Percentiles rank a stretch among this genome's conserved stretches.
Evolutionary conservation across 768 basidiomycete genomes (phyloP).

Genomic region (Pulveroboletus ravenelii): DNA sequence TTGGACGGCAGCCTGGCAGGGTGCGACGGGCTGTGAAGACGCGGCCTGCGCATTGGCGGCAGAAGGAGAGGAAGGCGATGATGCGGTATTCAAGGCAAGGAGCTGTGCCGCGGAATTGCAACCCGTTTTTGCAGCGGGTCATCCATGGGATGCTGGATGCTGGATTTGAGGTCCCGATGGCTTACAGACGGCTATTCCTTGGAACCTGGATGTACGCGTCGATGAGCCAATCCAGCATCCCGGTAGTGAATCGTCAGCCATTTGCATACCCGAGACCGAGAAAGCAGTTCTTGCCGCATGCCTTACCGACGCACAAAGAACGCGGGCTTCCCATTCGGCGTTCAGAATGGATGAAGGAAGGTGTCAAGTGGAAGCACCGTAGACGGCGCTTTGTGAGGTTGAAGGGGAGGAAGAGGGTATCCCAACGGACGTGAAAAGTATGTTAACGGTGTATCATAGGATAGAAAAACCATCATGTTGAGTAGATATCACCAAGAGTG

Average conservation of each 20-base stretch:
- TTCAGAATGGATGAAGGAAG: conserved; percentile 20
- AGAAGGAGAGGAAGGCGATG: conserved; percentile 26
- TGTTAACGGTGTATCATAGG: conserved; percentile 23
- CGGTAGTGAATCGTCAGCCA: conserved; percentile 22
- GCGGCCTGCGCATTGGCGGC: conserved; percentile 27
- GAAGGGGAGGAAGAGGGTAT: not conserved
- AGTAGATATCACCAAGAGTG: conserved; percentile 6
- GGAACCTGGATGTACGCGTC: conserved; percentile 29
- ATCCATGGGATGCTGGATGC: conserved; percentile 35
- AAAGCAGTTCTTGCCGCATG: conserved; percentile 21
- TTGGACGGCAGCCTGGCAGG: conserved; percentile 25
- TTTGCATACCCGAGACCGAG: conserved; percentile 22
- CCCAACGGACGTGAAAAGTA: conserved; percentile 24
- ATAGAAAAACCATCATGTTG: conserved; percentile 8
- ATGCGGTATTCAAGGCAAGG: conserved; percentile 28
- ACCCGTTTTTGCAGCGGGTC: conserved; percentile 35
- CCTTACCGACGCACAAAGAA: conserved; percentile 27
- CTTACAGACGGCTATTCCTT: conserved; percentile 37
- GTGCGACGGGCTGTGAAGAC: conserved; percentile 14
- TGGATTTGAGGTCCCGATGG: conserved; percentile 39
- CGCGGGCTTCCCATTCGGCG: conserved; percentile 33
- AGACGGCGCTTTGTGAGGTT: conserved; percentile 7
- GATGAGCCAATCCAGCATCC: conserved; percentile 9
- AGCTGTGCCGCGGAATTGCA: conserved; percentile 23
- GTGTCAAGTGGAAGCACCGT: conserved; percentile 18